Evolutionary conservation across 805 yeast genomes (phyloP), one percentile per base, ranked within the genome.

Genomic region (Candida montana): DNA sequence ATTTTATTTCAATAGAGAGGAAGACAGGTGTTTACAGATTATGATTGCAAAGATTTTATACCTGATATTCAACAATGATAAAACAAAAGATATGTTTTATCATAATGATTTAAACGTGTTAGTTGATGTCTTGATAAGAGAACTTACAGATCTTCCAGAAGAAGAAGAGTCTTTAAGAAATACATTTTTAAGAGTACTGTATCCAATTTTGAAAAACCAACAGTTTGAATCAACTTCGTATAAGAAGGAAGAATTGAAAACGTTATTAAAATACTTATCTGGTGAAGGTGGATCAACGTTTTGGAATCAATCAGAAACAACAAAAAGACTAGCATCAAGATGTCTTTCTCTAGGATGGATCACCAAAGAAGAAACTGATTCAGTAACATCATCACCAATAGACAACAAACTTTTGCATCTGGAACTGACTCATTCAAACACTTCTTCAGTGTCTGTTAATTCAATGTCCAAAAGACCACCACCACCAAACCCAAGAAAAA

Each of bases 91-190:
- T 44, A 70, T 81, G 52, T 76, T 88, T 37, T 90, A 90, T 57
- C 68, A 86, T 47, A 90, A 90, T 53, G 98, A 90, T 58, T 63
- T 90, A 44, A 81, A 83, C 52, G 95, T 90, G 7, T 72, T 90
- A 42, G 79, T 84, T 12, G 96, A 88, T 54, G 89, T 90, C 9
- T 69, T 90, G 39, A 69, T 90, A 2, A 67, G 98, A 40, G 96
- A 90, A 56, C 67, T 91, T 40, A 74, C 75, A 49, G 80, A 90
- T 53, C 61, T 87, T 31, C 75, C 89, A 18, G 72, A 69, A 11
- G 75, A 74, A 17, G 75, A 77, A 30, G 82, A 73, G 43, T 63
- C 72, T 9, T 62, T 80, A 31, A 76, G 85, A 41, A 81, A 81
- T 54, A 77, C 88, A 10, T 88, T 83, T 53, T 62, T 90, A 32